These are phyloP conservation scores for Spinacia oleracea DNA, from an alignment of 179 eudicot species.

Conservation along the genomic window DNA sequence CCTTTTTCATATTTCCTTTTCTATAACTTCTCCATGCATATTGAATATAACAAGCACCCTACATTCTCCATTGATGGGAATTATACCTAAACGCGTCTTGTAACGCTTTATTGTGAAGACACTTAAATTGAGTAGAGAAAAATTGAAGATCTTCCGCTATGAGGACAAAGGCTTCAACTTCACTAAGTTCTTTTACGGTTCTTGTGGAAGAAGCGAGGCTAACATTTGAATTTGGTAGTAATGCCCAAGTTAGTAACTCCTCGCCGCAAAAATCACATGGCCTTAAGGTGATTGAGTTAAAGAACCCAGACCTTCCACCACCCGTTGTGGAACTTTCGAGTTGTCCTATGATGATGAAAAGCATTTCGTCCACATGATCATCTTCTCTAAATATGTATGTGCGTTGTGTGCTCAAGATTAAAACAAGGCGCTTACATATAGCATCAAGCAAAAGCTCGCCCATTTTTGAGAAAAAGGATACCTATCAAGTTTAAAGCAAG, in stretches of 20 bases:
- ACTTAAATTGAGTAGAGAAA: conserved; percentile 42
- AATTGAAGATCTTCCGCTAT: conserved; percentile 44
- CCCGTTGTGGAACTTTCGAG: conserved; percentile 47
- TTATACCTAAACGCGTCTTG: conserved; percentile 42
- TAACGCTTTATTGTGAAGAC: conserved; percentile 46
- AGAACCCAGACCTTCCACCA: conserved; percentile 48
- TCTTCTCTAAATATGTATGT: conserved; percentile 43
- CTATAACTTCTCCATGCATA: conserved; percentile 42
- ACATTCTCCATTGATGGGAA: conserved; percentile 53
- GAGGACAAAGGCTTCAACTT: conserved; percentile 50
- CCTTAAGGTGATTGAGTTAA: conserved; percentile 37
- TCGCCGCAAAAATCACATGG: conserved; percentile 54
- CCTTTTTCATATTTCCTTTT: conserved; percentile 34
- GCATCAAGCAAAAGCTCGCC: conserved; percentile 45
- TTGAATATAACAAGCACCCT: conserved; percentile 47
- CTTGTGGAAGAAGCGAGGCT: conserved; percentile 48
- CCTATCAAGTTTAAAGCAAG: conserved; percentile 21
- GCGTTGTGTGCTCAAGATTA: conserved; percentile 42
- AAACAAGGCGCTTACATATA: conserved; percentile 40
- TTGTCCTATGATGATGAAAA: conserved; percentile 45
- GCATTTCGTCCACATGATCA: conserved; percentile 48
- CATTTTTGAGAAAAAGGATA: conserved; percentile 47
- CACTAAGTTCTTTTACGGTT: conserved; percentile 39
- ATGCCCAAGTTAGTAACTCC: conserved; percentile 43
- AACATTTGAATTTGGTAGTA: conserved; percentile 37